phyloP scores from a whole-genome alignment of 305 asterid genomes.

The Coffea humblotiana region DNA sequence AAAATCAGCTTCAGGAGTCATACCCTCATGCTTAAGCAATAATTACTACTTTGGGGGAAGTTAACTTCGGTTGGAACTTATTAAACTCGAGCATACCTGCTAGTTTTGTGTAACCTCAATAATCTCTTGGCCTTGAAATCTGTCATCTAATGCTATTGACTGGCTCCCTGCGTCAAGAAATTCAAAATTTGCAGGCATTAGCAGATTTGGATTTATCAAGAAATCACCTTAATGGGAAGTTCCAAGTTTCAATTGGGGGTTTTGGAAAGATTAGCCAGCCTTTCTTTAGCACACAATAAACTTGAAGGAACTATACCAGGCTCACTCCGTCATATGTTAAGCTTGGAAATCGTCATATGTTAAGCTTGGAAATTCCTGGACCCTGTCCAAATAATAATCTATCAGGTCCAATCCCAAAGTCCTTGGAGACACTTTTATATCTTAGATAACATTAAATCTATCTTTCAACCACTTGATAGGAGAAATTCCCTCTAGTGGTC shows the following conservation, averaged over 20 bases:
- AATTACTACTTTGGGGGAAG: background rate
- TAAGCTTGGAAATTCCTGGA: constrained; percentile 32
- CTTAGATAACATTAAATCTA: constrained; percentile 35
- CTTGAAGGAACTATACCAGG: constrained; percentile 39
- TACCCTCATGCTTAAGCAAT: constrained; percentile 11
- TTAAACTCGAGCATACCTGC: constrained; percentile 7
- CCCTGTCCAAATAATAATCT: constrained; percentile 32
- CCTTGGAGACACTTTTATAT: constrained; percentile 25
- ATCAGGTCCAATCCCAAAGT: constrained; percentile 26
- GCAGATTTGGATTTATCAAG: constrained; percentile 22
- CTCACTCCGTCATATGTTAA: constrained; percentile 22
- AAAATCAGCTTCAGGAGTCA: background rate
- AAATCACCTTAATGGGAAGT: constrained; percentile 36
- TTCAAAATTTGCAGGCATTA: constrained; percentile 32
- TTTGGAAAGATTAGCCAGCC: constrained; percentile 18
- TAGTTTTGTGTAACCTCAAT: background rate
- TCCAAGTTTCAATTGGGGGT: constrained; percentile 35
- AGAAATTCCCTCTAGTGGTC: constrained; percentile 29
- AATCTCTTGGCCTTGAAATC: background rate
- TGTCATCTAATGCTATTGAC: constrained; percentile 6
- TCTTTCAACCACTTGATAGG: constrained; percentile 37
- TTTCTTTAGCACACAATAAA: constrained; percentile 36
- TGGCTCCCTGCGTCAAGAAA: constrained; percentile 32
- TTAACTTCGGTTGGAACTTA: background rate
- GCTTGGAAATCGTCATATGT: background rate